Percentiles rank a stretch among this genome's conserved stretches.
These are phyloP conservation scores for Petasospora fabianii DNA, from an alignment of 1,139 yeast genomes.

Conservation along the genomic window DNA sequence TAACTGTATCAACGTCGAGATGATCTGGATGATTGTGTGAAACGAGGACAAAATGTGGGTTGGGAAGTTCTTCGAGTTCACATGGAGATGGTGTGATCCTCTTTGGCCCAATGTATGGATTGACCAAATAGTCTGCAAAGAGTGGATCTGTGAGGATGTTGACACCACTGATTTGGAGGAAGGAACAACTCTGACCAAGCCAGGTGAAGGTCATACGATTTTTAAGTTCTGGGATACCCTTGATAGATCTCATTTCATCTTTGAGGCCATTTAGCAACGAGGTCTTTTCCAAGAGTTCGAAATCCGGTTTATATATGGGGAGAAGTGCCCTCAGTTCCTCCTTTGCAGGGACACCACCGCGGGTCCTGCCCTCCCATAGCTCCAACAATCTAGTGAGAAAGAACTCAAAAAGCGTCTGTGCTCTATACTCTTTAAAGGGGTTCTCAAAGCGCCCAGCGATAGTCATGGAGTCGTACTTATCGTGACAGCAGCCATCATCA, in stretches of 20 bases:
- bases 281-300: slow-evolving; percentile 31
- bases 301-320: slow-evolving; percentile 57
- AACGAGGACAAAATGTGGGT: slow-evolving; percentile 69
- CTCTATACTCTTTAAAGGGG: slow-evolving; percentile 88
- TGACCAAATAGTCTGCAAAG: slow-evolving; percentile 64
- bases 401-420: slow-evolving; percentile 87
- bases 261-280: slow-evolving; percentile 6
- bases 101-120: slow-evolving; percentile 70
- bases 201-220: slow-evolving; percentile 71
- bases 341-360: slow-evolving; percentile 62
- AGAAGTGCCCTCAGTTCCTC: slow-evolving; percentile 48
- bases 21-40: slow-evolving; percentile 97
- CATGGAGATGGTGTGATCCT: slow-evolving; percentile 75
- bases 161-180: slow-evolving; percentile 65
- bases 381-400: slow-evolving; percentile 67
- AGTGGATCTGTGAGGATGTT: slow-evolving; percentile 85
- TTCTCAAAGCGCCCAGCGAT: slow-evolving; percentile 82
- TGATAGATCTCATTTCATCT: background rate
- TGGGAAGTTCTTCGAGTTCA: slow-evolving; percentile 55
- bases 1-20: slow-evolving; percentile 61
- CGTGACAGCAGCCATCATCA: slow-evolving; percentile 19
- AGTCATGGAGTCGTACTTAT: slow-evolving; percentile 43
- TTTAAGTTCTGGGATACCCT: slow-evolving; percentile 31
- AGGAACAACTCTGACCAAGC: slow-evolving; percentile 90
- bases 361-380: slow-evolving; percentile 56